Base-by-base conservation (phyloP, 257 asterid species). In the Solanum dulcamara region DNA sequence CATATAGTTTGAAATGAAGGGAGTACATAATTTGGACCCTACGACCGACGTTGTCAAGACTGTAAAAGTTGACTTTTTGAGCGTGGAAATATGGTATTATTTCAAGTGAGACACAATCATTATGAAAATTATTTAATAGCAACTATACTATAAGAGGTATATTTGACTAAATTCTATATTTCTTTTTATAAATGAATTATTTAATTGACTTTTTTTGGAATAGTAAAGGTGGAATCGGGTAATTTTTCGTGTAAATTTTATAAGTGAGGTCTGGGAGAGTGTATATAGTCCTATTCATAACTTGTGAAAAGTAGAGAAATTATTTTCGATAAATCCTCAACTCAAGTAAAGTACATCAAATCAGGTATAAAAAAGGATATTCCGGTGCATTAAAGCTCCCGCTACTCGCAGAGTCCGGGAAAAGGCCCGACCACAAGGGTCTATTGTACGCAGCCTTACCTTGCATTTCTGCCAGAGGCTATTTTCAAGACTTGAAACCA, bases 281-380 rank as follows among this genome's bases (percentile, higher is more conserved):
- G 5, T 22, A 7, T 26, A 7, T 26, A 53, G 3, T 20, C 6
- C 1, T 57, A 57, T 22, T 17, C 1, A 4, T 22, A 4, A 1
- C 14, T 57, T 57, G 10, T 10, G 9, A 9, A 57, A 10, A n/a
- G n/a, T 4, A 1, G 14, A 10, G 1, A 57, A 1, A 7, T 1
- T 10, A 0, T 11, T n/a, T 59, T 2, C 2, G 15, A 59, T 59
- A 20, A 22, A 20, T 0, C 0, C 4, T 55, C 28, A 1, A 2
- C 5, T 55, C 14, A 57, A n/a, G 1, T 10, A 44, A 11, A 10
- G 4, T 4, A n/a, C n/a, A n/a, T 57, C 15, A n/a, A 57, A 57
- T 57, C 7, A 59, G 3, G 17, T 10, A n/a, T n/a, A n/a, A n/a
- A n/a, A n/a, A n/a, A n/a, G n/a, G n/a, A n/a, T n/a, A n/a, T n/a